phyloP scores from a whole-genome alignment of 768 basidiomycete genomes.

The Amylocystis lapponica region DNA sequence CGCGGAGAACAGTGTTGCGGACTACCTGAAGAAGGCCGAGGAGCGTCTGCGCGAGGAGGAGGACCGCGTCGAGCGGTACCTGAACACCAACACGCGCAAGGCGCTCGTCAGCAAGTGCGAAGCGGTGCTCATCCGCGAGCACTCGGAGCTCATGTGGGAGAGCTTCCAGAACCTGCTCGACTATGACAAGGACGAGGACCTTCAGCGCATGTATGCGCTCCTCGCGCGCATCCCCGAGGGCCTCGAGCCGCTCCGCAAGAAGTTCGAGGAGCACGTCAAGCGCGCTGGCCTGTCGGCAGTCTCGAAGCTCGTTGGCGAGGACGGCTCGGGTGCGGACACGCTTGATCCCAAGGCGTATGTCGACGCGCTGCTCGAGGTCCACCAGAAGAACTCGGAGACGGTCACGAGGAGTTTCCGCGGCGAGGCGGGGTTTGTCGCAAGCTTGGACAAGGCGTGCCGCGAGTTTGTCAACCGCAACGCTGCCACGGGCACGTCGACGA shows the following conservation, averaged over 20 bases:
- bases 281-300: constrained; percentile 80
- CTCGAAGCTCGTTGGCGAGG: constrained; percentile 57
- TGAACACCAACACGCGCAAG: constrained; percentile 86
- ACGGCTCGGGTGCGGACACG: constrained; percentile 47
- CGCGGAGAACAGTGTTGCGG: constrained; percentile 81
- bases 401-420: constrained; percentile 86
- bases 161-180: constrained; percentile 88
- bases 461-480: constrained; percentile 94
- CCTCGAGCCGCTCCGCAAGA: constrained; percentile 83
- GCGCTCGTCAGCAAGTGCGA: constrained; percentile 81
- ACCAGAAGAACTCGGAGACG: constrained; percentile 86
- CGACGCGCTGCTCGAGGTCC: constrained; percentile 86
- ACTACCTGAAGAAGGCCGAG: constrained; percentile 94
- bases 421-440: constrained; percentile 90
- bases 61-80: constrained; percentile 89
- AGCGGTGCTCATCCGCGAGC: constrained; percentile 84
- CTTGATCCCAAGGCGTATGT: constrained; percentile 94
- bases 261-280: constrained; percentile 96
- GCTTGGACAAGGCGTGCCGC: constrained; percentile 90
- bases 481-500: constrained; percentile 76
- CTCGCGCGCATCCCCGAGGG: constrained; percentile 87
- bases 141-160: constrained; percentile 83
- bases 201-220: constrained; percentile 93
- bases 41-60: constrained; percentile 91
- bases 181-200: constrained; percentile 90